Percentiles rank a stretch among this genome's conserved stretches.
phyloP scores from a whole-genome alignment of 169 alveolate genomes.

The Eimeria tenella region DNA sequence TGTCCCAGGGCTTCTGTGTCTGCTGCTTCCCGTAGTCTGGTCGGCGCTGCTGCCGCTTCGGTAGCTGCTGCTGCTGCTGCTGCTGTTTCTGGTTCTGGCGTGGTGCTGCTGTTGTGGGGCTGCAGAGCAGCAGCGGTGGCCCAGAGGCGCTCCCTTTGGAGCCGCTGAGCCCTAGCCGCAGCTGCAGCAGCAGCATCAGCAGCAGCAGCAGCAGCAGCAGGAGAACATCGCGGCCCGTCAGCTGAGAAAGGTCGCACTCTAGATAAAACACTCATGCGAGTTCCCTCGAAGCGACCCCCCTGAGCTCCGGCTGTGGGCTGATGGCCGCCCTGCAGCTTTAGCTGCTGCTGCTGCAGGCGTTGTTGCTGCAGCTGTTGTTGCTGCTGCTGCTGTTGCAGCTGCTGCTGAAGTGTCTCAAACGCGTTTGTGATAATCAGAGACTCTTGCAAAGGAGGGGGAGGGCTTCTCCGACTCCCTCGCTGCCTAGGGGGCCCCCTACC shows the following conservation, averaged over 20 bases:
- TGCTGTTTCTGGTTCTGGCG: neutral
- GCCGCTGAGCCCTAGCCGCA: neutral
- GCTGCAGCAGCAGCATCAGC: constrained; percentile 15
- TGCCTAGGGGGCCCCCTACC: neutral
- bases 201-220: constrained; percentile 29
- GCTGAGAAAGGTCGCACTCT: neutral
- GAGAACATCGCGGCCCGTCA: neutral
- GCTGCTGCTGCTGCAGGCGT: neutral
- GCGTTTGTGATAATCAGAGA: neutral
- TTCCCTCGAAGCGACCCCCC: no score
- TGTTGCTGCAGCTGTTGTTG: neutral
- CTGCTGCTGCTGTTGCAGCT: neutral
- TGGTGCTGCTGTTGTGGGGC: neutral
- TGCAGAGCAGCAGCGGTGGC: neutral
- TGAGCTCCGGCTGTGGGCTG: no score
- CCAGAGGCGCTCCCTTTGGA: neutral
- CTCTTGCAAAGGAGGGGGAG: neutral
- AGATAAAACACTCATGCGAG: neutral
- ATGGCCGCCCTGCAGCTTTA: neutral
- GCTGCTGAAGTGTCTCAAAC: neutral
- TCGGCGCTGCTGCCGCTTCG: neutral
- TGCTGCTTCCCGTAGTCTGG: neutral
- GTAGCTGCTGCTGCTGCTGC: neutral
- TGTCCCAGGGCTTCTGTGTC: neutral
- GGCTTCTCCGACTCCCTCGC: neutral